Base-by-base conservation (phyloP, 441 rosid species). In the Croton setiger region DNA sequence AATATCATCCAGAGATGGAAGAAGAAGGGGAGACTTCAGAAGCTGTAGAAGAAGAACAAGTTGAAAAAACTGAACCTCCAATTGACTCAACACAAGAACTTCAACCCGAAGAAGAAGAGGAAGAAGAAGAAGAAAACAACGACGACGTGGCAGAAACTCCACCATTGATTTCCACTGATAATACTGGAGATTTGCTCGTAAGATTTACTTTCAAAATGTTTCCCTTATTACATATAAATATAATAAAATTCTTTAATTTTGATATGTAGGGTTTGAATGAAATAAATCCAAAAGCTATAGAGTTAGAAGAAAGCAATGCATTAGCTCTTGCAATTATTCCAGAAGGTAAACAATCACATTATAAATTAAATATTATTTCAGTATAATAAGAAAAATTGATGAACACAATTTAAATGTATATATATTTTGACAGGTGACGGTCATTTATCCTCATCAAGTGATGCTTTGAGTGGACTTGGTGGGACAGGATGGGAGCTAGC, bases 271-370 rank as follows among this genome's bases (percentile, higher is more conserved):
- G 97, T 66, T 66, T 90, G 68, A 78, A 73, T 63, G 99, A 94
- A 83, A 49, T 87, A 52, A 85, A 92, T 72, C 88, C 96, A 36
- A 80, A 74, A 73, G 91, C 91, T 53, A 73, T 83, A 52, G 91
- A 88, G 67, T 79, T 94, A 31, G 96, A 88, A 75, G 86, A 90
- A 79, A 84, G 66, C 68, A 94, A 94, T 55, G 99, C 99, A 31
- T 73, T 90, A 44, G 96, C 99, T 72, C 97, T 94, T 49, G 99
- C 98, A n/a, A 94, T 94, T 65, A 60, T 87, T 72, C 89, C 86
- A 55, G 80, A 81, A 43, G 91, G 99, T 91, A 82, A 37, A 75
- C 11, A 7, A 9, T 27, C 31, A 27, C 1, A 27, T 27, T 27
- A 27, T 2, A 39, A 39, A 1, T 39, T 39, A 4, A 39, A 39